phyloP scores from a whole-genome alignment of 345 rosid genomes.

The Sisymbrium irio region DNA sequence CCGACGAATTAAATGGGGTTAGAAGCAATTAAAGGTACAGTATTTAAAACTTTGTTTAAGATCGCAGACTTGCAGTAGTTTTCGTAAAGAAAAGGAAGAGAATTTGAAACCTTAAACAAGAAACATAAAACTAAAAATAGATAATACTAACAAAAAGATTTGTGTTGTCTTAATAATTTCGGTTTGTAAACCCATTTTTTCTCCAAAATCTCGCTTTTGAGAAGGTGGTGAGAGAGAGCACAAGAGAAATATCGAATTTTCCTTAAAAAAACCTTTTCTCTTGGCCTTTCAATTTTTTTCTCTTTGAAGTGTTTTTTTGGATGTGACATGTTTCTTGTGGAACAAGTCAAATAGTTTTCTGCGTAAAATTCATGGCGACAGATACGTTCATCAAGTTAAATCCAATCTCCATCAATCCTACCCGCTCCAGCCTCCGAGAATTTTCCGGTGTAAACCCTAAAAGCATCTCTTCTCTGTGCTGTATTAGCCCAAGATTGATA shows the following conservation, averaged over 20 bases:
- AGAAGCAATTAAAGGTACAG: not conserved
- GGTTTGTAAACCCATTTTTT: not conserved
- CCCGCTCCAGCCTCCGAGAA: not conserved
- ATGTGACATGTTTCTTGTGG: conserved; percentile 21
- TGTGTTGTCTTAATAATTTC: not conserved
- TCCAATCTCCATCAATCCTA: not conserved
- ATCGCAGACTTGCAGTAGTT: not conserved
- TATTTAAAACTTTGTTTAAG: not conserved
- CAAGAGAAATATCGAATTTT: not conserved
- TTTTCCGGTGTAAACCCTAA: not conserved
- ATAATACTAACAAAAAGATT: not conserved
- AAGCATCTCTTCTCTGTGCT: conserved; percentile 11
- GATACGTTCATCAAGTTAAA: not conserved
- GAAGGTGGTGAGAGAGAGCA: conserved; percentile 4
- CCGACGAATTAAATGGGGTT: not conserved
- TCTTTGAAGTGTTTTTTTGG: not conserved
- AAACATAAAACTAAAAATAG: conserved; percentile 6
- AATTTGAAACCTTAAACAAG: not conserved
- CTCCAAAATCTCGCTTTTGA: not conserved
- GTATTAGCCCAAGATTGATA: conserved; percentile 15
- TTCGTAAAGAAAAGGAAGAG: not conserved
- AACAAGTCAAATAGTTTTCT: not conserved
- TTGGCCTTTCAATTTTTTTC: not conserved
- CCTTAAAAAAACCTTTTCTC: not conserved
- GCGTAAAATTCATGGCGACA: conserved; percentile 12